Evolutionary conservation across 805 yeast genomes (phyloP).

Genomic region (Wickerhamiella vanderwaltii): DNA sequence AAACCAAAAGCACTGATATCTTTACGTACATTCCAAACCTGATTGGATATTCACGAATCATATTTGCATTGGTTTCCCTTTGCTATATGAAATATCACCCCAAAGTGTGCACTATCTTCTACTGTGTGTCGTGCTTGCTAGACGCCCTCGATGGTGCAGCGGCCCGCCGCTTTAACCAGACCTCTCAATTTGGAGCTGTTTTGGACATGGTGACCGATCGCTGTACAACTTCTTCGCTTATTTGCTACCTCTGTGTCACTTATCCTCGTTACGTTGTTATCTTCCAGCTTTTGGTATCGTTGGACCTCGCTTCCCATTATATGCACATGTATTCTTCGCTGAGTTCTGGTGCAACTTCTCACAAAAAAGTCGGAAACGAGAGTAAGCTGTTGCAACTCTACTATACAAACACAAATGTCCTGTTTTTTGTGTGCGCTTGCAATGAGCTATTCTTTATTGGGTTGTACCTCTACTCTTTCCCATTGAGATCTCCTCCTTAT

Average conservation of each 20-base stretch:
- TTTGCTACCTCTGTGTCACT: slow-evolving; percentile 69
- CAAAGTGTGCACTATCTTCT: slow-evolving; percentile 57
- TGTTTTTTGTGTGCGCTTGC: slow-evolving; percentile 81
- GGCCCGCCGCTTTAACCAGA: slow-evolving; percentile 79
- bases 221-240: slow-evolving; percentile 88
- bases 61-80: slow-evolving; percentile 70
- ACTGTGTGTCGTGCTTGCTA: slow-evolving; percentile 76
- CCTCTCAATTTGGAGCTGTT: slow-evolving; percentile 90
- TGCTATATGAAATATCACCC: slow-evolving; percentile 78
- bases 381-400: slow-evolving; percentile 68
- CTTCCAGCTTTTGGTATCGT: slow-evolving; percentile 74
- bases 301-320: slow-evolving; percentile 81
- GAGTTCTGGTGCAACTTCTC: slow-evolving; percentile 65
- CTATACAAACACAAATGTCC: slow-evolving; percentile 72
- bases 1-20: too few relatives aligned
- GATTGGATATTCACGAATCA: slow-evolving; percentile 78
- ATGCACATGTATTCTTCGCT: slow-evolving; percentile 97
- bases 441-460: slow-evolving; percentile 92
- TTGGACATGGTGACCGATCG: slow-evolving; percentile 98
- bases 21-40: slow-evolving; percentile 78
- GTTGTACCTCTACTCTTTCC: slow-evolving; percentile 62
- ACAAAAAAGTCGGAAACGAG: slow-evolving; percentile 66
- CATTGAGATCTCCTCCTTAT: slow-evolving; percentile 33
- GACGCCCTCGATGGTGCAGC: slow-evolving; percentile 97
- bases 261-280: slow-evolving; percentile 58